A percentile compares a stretch with the other conserved stretches of the same genome.
Evolutionary conservation across 257 asterid genomes (phyloP).

Genomic region (Solanum medicagineum): DNA sequence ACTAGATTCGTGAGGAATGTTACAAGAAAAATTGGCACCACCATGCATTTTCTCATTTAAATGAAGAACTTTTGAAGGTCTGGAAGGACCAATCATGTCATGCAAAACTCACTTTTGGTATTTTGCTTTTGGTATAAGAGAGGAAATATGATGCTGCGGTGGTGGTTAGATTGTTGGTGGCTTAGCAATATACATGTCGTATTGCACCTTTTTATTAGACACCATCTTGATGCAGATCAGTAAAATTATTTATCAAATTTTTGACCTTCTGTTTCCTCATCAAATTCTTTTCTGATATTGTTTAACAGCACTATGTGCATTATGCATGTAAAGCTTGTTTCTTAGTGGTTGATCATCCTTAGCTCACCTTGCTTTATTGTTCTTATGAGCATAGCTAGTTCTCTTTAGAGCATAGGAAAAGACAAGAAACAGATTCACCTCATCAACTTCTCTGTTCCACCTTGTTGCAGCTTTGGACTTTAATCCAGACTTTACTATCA

Average conservation of each 20-base stretch:
- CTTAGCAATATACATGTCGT: neutral
- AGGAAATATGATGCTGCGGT: neutral
- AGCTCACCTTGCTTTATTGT: neutral
- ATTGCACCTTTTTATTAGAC: neutral
- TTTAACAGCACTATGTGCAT: neutral
- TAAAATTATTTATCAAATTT: neutral
- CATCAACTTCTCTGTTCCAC: neutral
- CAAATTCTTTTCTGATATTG: neutral
- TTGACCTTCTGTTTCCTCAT: neutral
- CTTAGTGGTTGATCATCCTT: neutral
- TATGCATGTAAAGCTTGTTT: neutral
- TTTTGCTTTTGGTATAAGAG: neutral
- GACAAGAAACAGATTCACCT: neutral
- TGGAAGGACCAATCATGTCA: neutral
- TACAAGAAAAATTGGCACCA: neutral
- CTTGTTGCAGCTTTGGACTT: slow-evolving; percentile 68
- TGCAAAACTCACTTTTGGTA: neutral
- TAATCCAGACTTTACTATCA: slow-evolving; percentile 84
- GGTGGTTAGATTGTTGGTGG: neutral
- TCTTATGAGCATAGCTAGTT: neutral
- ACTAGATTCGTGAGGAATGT: neutral
- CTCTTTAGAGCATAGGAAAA: neutral
- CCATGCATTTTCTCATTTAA: neutral
- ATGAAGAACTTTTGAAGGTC: neutral
- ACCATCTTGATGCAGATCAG: neutral